Conservation (phyloP, 2,329 filamentous ascomycete genomes). For the Calonectria hongkongensis region DNA sequence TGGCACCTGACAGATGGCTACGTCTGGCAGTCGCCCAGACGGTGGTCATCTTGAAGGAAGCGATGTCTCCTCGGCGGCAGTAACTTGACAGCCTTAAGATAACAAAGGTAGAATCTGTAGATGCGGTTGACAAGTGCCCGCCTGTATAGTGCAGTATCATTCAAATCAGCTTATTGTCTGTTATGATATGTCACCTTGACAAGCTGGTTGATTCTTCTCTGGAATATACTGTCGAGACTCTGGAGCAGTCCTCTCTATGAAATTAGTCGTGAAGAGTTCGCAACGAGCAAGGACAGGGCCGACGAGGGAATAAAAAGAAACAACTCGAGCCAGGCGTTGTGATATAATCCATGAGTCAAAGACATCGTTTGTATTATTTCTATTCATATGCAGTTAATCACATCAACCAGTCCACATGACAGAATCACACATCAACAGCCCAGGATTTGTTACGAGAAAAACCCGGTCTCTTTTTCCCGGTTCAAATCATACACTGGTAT, state of each 20-base stretch:
- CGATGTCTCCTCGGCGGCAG: no score
- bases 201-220: background rate
- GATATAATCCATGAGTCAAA: background rate
- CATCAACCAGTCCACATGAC: background rate
- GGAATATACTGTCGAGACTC: background rate
- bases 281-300: background rate
- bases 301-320: background rate
- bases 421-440: background rate
- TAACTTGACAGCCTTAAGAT: background rate
- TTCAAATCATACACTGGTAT: constrained; percentile 61
- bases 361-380: background rate
- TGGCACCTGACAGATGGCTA: background rate
- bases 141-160: background rate
- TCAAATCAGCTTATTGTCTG: background rate
- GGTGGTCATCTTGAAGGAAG: background rate
- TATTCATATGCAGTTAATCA: background rate
- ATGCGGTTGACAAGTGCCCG: no score
- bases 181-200: no score
- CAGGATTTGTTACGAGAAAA: constrained; percentile 26
- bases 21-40: background rate
- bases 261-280: background rate
- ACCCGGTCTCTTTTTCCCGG: constrained; percentile 38
- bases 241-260: background rate
- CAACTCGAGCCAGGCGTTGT: background rate
- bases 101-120: background rate